Percentiles rank a stretch among this genome's conserved stretches.
Evolutionary conservation across 2,329 filamentous ascomycete genomes (phyloP).

Genomic region (Aspergillus sp.): DNA sequence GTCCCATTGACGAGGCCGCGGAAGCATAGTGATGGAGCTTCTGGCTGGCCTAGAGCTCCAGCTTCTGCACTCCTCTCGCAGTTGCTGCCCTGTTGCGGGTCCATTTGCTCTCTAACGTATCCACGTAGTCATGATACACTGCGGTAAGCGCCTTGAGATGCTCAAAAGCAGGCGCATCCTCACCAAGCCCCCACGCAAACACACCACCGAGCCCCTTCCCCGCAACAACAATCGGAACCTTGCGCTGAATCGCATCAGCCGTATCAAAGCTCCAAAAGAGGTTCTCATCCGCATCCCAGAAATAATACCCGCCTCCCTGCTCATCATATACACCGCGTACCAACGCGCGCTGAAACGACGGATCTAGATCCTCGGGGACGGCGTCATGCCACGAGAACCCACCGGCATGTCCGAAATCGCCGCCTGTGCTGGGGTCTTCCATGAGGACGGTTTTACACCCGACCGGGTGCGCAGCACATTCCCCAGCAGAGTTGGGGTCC

Average conservation of each 20-base stretch:
- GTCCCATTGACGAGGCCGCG: too few relatives aligned
- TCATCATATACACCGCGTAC: background rate
- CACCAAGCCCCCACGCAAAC: conserved; percentile 16
- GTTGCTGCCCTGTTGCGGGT: too few relatives aligned
- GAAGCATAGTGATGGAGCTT: too few relatives aligned
- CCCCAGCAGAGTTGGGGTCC: background rate
- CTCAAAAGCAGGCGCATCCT: conserved; percentile 7
- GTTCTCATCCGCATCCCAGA: conserved; percentile 8
- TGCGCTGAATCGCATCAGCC: background rate
- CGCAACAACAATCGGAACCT: background rate
- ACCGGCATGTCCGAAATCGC: conserved; percentile 5
- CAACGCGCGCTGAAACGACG: background rate
- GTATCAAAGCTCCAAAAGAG: conserved; percentile 15
- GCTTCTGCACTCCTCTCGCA: too few relatives aligned
- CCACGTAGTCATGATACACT: background rate
- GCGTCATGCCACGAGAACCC: conserved; percentile 13
- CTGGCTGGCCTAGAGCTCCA: too few relatives aligned
- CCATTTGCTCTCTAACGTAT: too few relatives aligned
- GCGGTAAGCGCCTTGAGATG: conserved; percentile 6
- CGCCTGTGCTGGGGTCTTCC: conserved; percentile 9
- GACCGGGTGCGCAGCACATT: background rate
- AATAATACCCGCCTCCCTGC: conserved; percentile 8
- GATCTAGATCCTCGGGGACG: background rate
- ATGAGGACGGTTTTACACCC: conserved; percentile 1
- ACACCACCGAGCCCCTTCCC: conserved; percentile 4